Conservation (phyloP, 176 grass and related monocot genomes). For the Avena eriantha region DNA sequence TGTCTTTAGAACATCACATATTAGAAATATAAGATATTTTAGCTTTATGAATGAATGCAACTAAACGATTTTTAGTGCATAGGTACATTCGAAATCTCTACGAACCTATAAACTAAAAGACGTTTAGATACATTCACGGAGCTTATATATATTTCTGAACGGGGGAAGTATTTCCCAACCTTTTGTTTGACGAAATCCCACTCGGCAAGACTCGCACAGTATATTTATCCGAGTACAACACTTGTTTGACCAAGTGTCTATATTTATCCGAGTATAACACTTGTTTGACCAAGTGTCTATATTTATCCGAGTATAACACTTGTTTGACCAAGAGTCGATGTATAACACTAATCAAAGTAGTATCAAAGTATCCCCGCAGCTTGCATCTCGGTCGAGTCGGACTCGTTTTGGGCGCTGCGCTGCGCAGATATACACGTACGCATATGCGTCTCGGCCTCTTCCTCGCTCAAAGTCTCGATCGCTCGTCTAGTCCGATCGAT, state of each 20-base stretch:
- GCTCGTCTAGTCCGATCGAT: background rate
- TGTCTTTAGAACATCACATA: too few species aligned
- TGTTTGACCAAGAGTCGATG: background rate
- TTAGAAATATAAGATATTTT: too few species aligned
- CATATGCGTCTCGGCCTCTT: background rate
- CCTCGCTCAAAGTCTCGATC: background rate
- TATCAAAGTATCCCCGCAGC: too few species aligned
- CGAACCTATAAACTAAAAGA: too few species aligned
- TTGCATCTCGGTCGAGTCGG: background rate
- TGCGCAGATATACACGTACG: background rate
- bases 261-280: background rate
- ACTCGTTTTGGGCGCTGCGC: background rate
- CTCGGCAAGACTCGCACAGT: background rate
- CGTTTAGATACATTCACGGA: too few species aligned
- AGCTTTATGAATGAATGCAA: too few species aligned
- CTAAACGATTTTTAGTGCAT: too few species aligned
- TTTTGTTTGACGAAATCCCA: background rate
- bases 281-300: background rate
- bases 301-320: background rate
- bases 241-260: background rate
- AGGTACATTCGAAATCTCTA: too few species aligned
- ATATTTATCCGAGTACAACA: background rate
- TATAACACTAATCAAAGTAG: background rate
- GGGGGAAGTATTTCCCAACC: background rate
- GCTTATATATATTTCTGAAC: too few species aligned